Percentiles rank a stretch among this genome's conserved stretches.
phyloP scores from a whole-genome alignment of 805 yeast species.

The Pichia exigua region DNA sequence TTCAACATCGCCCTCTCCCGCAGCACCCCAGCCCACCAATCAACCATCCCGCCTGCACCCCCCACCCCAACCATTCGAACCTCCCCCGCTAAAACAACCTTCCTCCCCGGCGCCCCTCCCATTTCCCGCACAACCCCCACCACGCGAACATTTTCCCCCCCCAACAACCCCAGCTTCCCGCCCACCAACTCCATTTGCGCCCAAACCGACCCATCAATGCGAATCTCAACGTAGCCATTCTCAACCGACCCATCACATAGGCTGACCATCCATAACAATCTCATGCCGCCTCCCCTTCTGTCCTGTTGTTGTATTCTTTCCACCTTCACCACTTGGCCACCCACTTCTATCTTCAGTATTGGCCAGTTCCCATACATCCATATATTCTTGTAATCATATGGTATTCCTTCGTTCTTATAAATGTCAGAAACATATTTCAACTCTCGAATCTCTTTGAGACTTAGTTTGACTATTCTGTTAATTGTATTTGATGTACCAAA shows the following conservation, averaged over 20 bases:
- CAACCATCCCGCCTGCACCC: neutral
- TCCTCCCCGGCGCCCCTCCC: neutral
- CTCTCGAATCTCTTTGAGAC: slow-evolving; percentile 24
- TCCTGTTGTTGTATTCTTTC: too few relatives aligned
- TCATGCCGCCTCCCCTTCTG: neutral
- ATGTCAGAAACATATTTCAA: slow-evolving; percentile 16
- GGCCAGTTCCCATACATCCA: slow-evolving; percentile 38
- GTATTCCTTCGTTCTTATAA: slow-evolving; percentile 18
- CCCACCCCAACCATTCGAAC: neutral
- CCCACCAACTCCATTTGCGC: slow-evolving; percentile 1
- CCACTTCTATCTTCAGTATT: slow-evolving; percentile 25
- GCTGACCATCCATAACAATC: neutral
- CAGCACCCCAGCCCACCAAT: neutral
- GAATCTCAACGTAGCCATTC: neutral
- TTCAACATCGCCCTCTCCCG: neutral
- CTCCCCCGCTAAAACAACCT: neutral
- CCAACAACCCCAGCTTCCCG: neutral
- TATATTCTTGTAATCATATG: slow-evolving; percentile 12
- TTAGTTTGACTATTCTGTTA: slow-evolving; percentile 23
- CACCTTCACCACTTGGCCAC: slow-evolving; percentile 22
- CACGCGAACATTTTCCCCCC: neutral
- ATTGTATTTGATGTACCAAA: slow-evolving; percentile 3
- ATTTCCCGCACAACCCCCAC: neutral
- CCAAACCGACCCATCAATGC: neutral
- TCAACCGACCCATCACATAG: slow-evolving; percentile 9